Evolutionary conservation across 257 asterid genomes (phyloP).

Genomic region (Przewalskia tangutica): DNA sequence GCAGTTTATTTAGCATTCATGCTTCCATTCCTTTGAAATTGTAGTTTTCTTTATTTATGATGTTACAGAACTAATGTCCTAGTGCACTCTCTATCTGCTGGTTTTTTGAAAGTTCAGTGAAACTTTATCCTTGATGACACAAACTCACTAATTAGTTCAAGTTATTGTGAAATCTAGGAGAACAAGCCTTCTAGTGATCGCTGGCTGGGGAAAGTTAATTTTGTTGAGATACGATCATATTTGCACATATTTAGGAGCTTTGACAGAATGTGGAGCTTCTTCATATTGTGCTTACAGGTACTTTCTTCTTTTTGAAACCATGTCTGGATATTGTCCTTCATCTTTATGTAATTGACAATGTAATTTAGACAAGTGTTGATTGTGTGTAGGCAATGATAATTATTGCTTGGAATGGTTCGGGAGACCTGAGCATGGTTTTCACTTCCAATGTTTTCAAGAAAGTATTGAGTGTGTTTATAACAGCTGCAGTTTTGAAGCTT

Average conservation of each 20-base stretch:
- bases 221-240: constrained; percentile 94
- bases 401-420: constrained; percentile 89
- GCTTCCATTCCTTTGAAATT: not conserved
- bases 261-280: constrained; percentile 98
- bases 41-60: not conserved
- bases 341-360: constrained; percentile 12
- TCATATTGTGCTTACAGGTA: constrained; percentile 96
- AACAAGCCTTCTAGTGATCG: constrained; percentile 52
- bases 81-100: not conserved
- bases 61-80: not conserved
- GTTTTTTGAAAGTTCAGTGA: not conserved
- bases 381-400: constrained; percentile 84
- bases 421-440: constrained; percentile 55
- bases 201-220: constrained; percentile 97
- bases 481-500: constrained; percentile 94
- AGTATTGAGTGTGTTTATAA: constrained; percentile 87
- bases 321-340: not conserved
- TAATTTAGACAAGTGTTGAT: constrained; percentile 2
- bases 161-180: constrained; percentile 34
- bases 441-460: constrained; percentile 59
- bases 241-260: constrained; percentile 97
- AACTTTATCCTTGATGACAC: not conserved
- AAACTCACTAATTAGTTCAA: constrained; percentile 4
- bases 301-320: constrained; percentile 10
- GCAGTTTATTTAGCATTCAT: not conserved